Conservation (phyloP, 306 rosid genomes). For the Rosa chinensis region DNA sequence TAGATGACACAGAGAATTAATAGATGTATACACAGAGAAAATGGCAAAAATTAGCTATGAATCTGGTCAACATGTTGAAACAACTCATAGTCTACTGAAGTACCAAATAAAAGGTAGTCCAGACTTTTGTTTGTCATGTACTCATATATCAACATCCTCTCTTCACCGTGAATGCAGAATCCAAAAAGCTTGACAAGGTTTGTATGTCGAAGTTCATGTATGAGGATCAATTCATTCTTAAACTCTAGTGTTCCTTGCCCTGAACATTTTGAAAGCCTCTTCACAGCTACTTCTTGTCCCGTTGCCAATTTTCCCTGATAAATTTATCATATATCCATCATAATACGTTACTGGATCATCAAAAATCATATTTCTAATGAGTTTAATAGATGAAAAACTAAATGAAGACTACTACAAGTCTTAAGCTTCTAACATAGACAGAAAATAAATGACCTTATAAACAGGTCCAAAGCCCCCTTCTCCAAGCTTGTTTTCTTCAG, state of each 20-base stretch:
- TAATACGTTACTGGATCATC: not conserved
- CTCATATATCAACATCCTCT: not conserved
- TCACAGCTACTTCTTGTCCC: not conserved
- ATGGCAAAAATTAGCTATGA: too few species aligned
- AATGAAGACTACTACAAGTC: not conserved
- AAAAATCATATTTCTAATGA: not conserved
- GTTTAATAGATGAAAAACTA: too few species aligned
- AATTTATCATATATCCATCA: too few species aligned
- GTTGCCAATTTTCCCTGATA: not conserved
- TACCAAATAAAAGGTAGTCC: not conserved
- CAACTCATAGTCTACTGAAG: not conserved
- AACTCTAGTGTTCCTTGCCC: not conserved
- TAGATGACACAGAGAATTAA: not conserved
- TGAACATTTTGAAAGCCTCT: not conserved
- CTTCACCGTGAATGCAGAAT: not conserved
- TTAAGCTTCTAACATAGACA: not conserved
- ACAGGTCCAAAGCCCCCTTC: slow-evolving; percentile 42
- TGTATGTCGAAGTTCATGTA: not conserved
- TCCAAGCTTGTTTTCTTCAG: slow-evolving; percentile 24
- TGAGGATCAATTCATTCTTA: not conserved
- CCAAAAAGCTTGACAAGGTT: not conserved
- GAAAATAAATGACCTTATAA: slow-evolving; percentile 27
- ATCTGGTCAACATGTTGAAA: not conserved
- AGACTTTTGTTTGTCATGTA: too few species aligned
- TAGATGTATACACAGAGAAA: not conserved